A percentile compares a stretch with the other conserved stretches of the same genome.
phyloP scores from a whole-genome alignment of 2,329 filamentous ascomycete species.

The Cyphellophora europaea region DNA sequence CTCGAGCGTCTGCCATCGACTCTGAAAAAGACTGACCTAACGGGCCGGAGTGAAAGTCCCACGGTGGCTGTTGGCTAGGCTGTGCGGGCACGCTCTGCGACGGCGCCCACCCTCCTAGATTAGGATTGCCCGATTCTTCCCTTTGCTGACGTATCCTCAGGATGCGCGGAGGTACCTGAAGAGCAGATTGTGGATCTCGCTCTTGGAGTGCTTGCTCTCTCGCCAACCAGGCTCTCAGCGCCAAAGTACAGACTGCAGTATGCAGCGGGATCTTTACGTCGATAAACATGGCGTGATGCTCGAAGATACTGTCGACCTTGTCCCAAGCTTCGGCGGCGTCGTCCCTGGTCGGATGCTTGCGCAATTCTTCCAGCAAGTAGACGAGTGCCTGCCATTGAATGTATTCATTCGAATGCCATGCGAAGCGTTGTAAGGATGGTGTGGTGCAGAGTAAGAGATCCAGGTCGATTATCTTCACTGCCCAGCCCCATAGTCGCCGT shows the following conservation, averaged over 20 bases:
- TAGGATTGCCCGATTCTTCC: too few relatives aligned
- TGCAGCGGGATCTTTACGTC: constrained; percentile 30
- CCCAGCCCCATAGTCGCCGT: not conserved
- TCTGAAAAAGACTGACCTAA: too few relatives aligned
- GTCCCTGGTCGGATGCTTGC: constrained; percentile 21
- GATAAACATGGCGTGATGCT: too few relatives aligned
- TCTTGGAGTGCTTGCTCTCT: constrained; percentile 11
- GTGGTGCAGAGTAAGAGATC: not conserved
- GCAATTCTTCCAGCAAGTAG: constrained; percentile 26
- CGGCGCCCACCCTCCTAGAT: too few relatives aligned
- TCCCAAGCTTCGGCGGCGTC: constrained; percentile 26
- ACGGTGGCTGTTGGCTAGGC: too few relatives aligned
- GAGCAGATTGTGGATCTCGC: not conserved
- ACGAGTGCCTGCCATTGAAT: constrained; percentile 28
- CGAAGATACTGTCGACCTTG: constrained; percentile 26
- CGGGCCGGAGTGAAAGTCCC: too few relatives aligned
- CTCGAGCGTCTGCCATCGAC: too few relatives aligned
- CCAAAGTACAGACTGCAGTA: constrained; percentile 33
- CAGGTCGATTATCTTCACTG: not conserved
- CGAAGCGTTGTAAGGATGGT: constrained; percentile 17
- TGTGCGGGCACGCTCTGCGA: too few relatives aligned
- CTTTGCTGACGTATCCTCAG: constrained; percentile 12
- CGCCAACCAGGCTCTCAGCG: constrained; percentile 35
- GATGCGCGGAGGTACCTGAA: constrained; percentile 15
- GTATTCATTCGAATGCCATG: constrained; percentile 24